These are phyloP conservation scores for Angomonas ambiguus DNA, from an alignment of 208 protist genomes.

Conservation along the genomic window DNA sequence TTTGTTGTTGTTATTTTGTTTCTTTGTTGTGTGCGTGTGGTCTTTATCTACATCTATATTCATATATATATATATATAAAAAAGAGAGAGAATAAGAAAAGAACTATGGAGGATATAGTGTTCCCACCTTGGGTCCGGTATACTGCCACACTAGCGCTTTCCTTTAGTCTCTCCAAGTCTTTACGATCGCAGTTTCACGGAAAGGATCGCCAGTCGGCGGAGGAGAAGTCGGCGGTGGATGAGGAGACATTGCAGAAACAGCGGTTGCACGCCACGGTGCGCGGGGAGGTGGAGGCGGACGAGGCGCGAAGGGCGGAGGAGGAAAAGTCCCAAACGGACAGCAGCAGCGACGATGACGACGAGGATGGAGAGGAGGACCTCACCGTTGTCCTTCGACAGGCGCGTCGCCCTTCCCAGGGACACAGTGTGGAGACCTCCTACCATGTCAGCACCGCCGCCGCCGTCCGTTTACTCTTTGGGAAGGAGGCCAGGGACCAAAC, in stretches of 20 bases:
- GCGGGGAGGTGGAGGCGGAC: constrained; percentile 3
- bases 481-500: neutral
- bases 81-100: neutral
- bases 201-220: neutral
- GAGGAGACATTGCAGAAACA: neutral
- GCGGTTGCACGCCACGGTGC: neutral
- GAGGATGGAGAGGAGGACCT: neutral
- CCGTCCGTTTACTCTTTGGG: constrained; percentile 1
- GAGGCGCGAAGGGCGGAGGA: neutral
- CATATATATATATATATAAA: neutral
- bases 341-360: neutral
- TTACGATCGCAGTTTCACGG: constrained; percentile 2
- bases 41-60: neutral
- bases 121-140: constrained; percentile 66
- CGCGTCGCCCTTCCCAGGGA: constrained; percentile 1
- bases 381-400: neutral
- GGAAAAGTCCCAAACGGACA: neutral
- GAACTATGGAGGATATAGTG: constrained; percentile 64
- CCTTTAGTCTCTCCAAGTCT: constrained; percentile 32
- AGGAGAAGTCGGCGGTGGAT: neutral
- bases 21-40: constrained; percentile 1
- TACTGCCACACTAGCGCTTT: constrained; percentile 56
- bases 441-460: neutral
- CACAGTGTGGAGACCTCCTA: neutral
- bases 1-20: neutral